These are phyloP conservation scores for Globisporangium megalacanthum DNA, from an alignment of 352 stramenopile genomes.

Conservation along the genomic window DNA sequence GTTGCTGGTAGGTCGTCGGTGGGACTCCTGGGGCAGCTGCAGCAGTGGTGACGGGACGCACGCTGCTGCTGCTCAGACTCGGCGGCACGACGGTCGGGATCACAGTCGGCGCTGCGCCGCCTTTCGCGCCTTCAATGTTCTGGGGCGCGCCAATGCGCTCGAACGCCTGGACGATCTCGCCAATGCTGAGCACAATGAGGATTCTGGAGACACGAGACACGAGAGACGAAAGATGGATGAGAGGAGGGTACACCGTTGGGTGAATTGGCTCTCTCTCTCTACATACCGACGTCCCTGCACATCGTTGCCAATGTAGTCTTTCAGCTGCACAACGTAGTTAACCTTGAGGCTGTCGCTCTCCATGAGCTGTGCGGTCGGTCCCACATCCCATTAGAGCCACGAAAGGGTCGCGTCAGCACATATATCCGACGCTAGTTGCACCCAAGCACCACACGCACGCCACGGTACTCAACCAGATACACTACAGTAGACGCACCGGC, in stretches of 20 bases:
- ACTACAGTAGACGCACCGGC: too few species aligned
- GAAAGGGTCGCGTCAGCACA: too few species aligned
- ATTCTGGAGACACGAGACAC: too few species aligned
- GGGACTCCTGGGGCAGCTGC: too few species aligned
- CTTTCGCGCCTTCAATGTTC: slow-evolving; percentile 70
- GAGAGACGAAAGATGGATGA: too few species aligned
- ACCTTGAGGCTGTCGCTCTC: slow-evolving; percentile 75
- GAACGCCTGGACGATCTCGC: slow-evolving; percentile 64
- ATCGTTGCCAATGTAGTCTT: slow-evolving; percentile 81
- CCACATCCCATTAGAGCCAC: too few species aligned
- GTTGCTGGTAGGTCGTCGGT: slow-evolving; percentile 38
- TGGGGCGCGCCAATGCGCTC: slow-evolving; percentile 74
- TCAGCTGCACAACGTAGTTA: slow-evolving; percentile 83
- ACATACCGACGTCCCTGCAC: slow-evolving; percentile 64
- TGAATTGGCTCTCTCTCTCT: too few species aligned
- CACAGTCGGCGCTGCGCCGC: slow-evolving; percentile 22
- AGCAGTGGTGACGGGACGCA: slow-evolving; percentile 19
- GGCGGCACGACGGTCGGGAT: slow-evolving; percentile 15
- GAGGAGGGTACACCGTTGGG: too few species aligned
- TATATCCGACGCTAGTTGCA: too few species aligned
- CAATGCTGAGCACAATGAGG: slow-evolving; percentile 79
- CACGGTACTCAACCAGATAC: too few species aligned
- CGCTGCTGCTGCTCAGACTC: slow-evolving; percentile 14
- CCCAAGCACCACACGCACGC: too few species aligned
- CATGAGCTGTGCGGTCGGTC: slow-evolving; percentile 66